Evolutionary conservation across 1,284 basidiomycete genomes (phyloP).

Genomic region (Tilletia caries): DNA sequence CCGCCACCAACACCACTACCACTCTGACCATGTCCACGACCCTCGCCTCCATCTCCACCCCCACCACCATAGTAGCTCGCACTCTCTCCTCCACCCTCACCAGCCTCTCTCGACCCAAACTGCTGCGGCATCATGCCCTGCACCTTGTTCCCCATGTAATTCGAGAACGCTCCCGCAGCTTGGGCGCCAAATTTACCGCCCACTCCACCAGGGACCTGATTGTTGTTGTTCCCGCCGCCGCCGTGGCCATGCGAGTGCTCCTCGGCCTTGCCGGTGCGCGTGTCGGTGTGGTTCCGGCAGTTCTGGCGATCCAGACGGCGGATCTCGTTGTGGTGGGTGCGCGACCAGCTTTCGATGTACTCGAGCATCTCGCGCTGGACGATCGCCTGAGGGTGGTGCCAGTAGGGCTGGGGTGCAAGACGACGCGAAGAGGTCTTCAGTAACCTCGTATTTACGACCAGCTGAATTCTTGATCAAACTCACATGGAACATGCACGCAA

Average conservation of each 20-base stretch:
- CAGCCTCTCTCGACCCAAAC: not conserved
- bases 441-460: no score
- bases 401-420: slow-evolving; percentile 26
- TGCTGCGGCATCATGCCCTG: slow-evolving; percentile 10
- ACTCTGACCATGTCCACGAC: not conserved
- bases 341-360: slow-evolving; percentile 41
- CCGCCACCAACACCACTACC: not conserved
- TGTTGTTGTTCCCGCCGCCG: slow-evolving; percentile 14
- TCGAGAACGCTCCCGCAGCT: not conserved
- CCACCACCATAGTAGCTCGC: slow-evolving; percentile 9
- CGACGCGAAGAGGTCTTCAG: not conserved
- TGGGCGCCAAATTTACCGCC: slow-evolving; percentile 2
- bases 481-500: slow-evolving; percentile 43
- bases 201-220: not conserved
- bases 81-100: not conserved
- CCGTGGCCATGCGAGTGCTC: slow-evolving; percentile 38
- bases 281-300: slow-evolving; percentile 43
- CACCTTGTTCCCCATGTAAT: not conserved
- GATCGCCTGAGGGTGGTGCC: slow-evolving; percentile 29
- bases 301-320: slow-evolving; percentile 31
- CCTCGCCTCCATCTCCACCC: not conserved
- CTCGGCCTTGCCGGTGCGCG: slow-evolving; percentile 42
- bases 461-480: no score
- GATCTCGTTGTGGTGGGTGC: slow-evolving; percentile 33
- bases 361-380: slow-evolving; percentile 48